Conservation (phyloP, 768 basidiomycete genomes). For the Cystofilobasidium capitatum region DNA sequence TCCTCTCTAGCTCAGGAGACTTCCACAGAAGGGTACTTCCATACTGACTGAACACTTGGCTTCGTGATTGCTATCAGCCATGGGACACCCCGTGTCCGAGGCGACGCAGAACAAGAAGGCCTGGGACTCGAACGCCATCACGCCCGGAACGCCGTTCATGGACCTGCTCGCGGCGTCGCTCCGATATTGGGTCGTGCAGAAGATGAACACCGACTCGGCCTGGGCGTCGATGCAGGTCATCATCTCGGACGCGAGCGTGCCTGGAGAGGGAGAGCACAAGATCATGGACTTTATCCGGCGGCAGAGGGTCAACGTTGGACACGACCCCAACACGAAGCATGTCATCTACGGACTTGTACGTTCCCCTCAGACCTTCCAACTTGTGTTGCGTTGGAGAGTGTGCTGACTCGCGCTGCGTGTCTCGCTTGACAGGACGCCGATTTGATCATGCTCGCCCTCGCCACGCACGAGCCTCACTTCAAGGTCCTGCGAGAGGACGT, state of each 20-base stretch:
- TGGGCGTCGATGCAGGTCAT: conserved; percentile 89
- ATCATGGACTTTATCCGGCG: conserved; percentile 97
- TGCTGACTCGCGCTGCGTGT: neutral
- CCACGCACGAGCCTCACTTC: conserved; percentile 98
- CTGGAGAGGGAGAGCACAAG: conserved; percentile 98
- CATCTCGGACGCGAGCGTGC: conserved; percentile 92
- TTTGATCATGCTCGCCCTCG: conserved; percentile 95
- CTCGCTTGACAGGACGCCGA: conserved; percentile 81
- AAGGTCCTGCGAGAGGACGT: conserved; percentile 96
- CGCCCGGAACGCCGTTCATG: conserved; percentile 98
- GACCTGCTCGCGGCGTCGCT: conserved; percentile 73
- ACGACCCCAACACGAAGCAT: conserved; percentile 89
- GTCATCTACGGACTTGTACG: conserved; percentile 90
- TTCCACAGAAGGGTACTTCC: neutral
- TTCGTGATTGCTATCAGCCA: conserved; percentile 47
- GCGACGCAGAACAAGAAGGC: conserved; percentile 72
- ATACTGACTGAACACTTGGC: neutral
- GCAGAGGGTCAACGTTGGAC: conserved; percentile 72
- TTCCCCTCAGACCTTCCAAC: neutral
- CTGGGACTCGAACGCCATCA: conserved; percentile 99
- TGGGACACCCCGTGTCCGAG: conserved; percentile 72
- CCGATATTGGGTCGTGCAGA: conserved; percentile 91
- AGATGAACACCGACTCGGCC: conserved; percentile 87
- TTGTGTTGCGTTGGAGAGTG: neutral
- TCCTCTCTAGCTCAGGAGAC: neutral